Base-by-base conservation (phyloP, 768 basidiomycete genomes). In the Gautieria morchelliformis region DNA sequence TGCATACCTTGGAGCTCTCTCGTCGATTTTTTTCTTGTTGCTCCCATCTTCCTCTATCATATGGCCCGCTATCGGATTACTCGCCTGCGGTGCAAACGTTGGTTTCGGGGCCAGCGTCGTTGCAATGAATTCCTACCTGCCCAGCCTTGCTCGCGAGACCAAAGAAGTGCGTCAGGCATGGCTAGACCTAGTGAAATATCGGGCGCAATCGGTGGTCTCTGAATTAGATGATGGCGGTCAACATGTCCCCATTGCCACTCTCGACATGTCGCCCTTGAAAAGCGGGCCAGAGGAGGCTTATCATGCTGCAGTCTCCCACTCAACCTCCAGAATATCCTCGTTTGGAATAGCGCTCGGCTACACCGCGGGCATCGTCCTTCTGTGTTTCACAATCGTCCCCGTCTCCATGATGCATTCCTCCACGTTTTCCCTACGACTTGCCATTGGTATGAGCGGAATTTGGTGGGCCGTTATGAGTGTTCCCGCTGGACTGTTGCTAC, bases 61-160 rank as follows among this genome's bases (percentile, higher is more conserved):
- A 5, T 93, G 93, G 85, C 73, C 77, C 0, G 63, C 88, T 4
- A 80, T 79, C 0, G 83, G 88, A 0, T 64, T 86, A 0, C 74
- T 96, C 3, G 85, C 88, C 0, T 78, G 89, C 46, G 70, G 78
- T 6, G 87, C 93, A 9, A 95, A 94, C 65, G 84, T 93, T 12
- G 81, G 84, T 2, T 96, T 96, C 62, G 89, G 93, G 1, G 87
- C 85, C 0, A 88, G 86, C 4, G 75, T 85, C 10, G 94, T 97
- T 4, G 93, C 92, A 19, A 81, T 91, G 77, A 97, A 97, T 66
- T 80, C 91, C 0, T 95, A 95, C 68, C 79, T 95, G 4, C 91
- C 89, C 0, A 72, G 72, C 1, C 77, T 92, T 8, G 88, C 89
- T 2, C 78, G 78, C 59, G 80, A 81, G 42, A 77, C 83, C 0